Evolutionary conservation across 331 rosid genomes (phyloP).

Genomic region (Quercus tomentella): DNA sequence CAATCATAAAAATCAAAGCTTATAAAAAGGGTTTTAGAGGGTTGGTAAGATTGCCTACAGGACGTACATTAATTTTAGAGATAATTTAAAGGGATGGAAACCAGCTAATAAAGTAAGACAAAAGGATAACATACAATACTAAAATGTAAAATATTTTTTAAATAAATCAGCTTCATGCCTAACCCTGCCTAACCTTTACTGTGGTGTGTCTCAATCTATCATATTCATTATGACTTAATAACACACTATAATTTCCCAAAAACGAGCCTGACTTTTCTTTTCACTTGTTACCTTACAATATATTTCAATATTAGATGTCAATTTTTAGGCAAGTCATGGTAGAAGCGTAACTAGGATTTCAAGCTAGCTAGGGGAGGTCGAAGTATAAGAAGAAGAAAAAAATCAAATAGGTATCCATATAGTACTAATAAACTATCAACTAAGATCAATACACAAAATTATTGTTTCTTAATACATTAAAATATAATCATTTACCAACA

Average conservation of each 20-base stretch:
- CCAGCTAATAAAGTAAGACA: background rate
- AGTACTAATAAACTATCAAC: no score
- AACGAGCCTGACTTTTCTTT: background rate
- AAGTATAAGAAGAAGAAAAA: no score
- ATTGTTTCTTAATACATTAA: no score
- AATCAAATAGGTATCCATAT: no score
- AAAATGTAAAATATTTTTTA: background rate
- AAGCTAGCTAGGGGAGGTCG: no score
- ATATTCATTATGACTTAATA: background rate
- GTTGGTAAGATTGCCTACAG: no score
- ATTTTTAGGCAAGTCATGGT: background rate
- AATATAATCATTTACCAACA: no score
- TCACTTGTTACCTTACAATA: background rate
- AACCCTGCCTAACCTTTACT: background rate
- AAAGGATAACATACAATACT: background rate
- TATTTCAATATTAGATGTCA: background rate
- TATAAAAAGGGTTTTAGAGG: background rate
- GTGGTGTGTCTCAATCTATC: background rate
- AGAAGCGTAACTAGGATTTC: no score
- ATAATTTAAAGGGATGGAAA: background rate
- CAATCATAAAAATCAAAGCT: background rate
- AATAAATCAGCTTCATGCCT: background rate
- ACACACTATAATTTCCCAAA: background rate
- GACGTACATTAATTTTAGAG: no score
- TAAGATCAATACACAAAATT: no score